These are phyloP conservation scores for Pseudognaphalium luteoalbum DNA, from an alignment of 129 eudicot genomes.

Conservation along the genomic window DNA sequence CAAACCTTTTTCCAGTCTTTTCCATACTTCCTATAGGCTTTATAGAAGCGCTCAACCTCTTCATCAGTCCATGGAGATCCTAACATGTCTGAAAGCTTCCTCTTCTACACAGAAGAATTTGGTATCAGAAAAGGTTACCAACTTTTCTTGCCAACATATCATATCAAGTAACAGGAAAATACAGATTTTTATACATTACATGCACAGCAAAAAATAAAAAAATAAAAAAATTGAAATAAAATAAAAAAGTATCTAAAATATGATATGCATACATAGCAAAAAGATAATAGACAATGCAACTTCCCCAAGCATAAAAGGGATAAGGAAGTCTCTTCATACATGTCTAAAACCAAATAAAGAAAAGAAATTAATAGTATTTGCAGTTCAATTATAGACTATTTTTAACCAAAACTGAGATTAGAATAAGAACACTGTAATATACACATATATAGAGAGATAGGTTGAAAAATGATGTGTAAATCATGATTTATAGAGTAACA, in stretches of 20 bases:
- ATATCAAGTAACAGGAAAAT: not conserved
- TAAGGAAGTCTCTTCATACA: not conserved
- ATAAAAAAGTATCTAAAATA: not conserved
- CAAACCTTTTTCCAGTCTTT: constrained; percentile 71
- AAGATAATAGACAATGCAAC: not conserved
- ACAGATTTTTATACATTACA: not conserved
- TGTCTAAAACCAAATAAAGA: not conserved
- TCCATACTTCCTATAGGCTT: constrained; percentile 64
- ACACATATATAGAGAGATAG: not conserved
- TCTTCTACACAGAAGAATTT: constrained; percentile 47
- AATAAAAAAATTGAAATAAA: no score
- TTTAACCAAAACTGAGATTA: not conserved
- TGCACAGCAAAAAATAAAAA: not conserved
- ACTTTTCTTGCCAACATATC: constrained; percentile 11
- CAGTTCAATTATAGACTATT: not conserved
- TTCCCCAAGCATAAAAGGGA: no score
- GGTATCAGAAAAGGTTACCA: constrained; percentile 14
- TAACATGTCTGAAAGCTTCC: constrained; percentile 59
- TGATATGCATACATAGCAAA: not conserved
- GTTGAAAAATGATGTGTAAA: not conserved
- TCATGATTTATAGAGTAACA: not conserved
- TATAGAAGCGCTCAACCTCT: constrained; percentile 67
- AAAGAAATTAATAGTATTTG: not conserved
- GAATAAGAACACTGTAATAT: not conserved
- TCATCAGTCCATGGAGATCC: constrained; percentile 64